Evolutionary conservation across 441 rosid genomes (phyloP).

Genomic region (Syzygium syzygioides): DNA sequence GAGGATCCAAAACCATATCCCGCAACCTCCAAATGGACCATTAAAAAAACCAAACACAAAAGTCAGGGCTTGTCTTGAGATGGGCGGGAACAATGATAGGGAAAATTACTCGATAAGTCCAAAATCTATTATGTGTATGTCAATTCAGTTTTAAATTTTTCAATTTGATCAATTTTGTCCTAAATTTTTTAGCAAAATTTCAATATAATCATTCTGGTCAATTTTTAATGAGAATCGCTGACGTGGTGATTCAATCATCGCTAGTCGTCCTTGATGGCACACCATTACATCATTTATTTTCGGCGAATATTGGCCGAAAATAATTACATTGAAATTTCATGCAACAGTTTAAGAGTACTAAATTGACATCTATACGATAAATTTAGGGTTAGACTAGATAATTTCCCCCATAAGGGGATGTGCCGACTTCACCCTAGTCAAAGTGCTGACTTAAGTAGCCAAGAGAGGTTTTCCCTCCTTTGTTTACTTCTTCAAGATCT

Average conservation of each 20-base stretch:
- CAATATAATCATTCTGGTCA: fast-evolving
- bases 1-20: background rate
- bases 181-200: fast-evolving
- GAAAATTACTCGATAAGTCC: no score
- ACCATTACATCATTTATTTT: background rate
- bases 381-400: background rate
- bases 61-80: background rate
- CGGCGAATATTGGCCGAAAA: fast-evolving
- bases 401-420: background rate
- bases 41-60: background rate
- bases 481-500: background rate
- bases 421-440: background rate
- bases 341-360: fast-evolving
- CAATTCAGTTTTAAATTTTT: fast-evolving
- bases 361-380: fast-evolving
- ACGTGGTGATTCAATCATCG: fast-evolving
- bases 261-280: background rate
- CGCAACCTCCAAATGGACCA: background rate
- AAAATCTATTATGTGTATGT: no score
- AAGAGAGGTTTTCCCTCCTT: background rate
- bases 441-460: background rate
- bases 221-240: fast-evolving
- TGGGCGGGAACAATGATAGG: no score
- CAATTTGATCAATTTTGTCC: background rate
- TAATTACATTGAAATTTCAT: background rate